Conservation (phyloP, 1,284 basidiomycete species). For the Exobasidium rhododendri region DNA sequence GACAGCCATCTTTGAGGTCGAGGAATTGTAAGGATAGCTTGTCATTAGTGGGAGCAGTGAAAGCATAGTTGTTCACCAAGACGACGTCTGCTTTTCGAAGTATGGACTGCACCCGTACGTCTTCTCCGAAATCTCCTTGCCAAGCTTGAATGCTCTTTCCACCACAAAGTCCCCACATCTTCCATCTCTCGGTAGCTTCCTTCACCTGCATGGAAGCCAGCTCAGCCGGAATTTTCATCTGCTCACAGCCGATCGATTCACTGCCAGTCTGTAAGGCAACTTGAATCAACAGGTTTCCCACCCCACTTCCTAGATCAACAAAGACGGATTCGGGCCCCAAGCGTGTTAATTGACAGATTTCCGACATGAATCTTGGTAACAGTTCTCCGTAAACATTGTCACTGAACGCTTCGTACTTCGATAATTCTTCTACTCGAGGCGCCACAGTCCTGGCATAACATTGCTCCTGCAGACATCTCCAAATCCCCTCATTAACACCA, state of each 20-base stretch:
- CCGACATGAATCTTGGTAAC: slow-evolving; percentile 55
- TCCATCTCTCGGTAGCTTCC: slow-evolving; percentile 59
- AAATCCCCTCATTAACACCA: slow-evolving; percentile 55
- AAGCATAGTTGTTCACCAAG: slow-evolving; percentile 61
- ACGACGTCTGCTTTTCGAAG: slow-evolving; percentile 60
- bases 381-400: slow-evolving; percentile 56
- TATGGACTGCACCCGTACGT: slow-evolving; percentile 49
- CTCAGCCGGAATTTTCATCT: slow-evolving; percentile 58
- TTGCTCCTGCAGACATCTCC: slow-evolving; percentile 60
- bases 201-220: slow-evolving; percentile 58
- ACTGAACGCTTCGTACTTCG: slow-evolving; percentile 56
- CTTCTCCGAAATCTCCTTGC: slow-evolving; percentile 60
- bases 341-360: slow-evolving; percentile 53
- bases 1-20: slow-evolving; percentile 60
- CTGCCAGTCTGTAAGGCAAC: slow-evolving; percentile 60
- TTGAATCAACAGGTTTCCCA: slow-evolving; percentile 62
- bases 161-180: slow-evolving; percentile 59
- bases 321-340: slow-evolving; percentile 54
- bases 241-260: slow-evolving; percentile 59
- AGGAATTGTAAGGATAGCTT: slow-evolving; percentile 61
- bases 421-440: slow-evolving; percentile 58
- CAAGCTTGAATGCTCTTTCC: slow-evolving; percentile 56
- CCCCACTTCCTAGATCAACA: slow-evolving; percentile 62
- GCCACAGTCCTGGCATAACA: slow-evolving; percentile 61
- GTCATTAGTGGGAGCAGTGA: slow-evolving; percentile 60